These are phyloP conservation scores for Teratosphaeria gauchensis DNA, from an alignment of 2,329 filamentous ascomycete species.

Conservation along the genomic window DNA sequence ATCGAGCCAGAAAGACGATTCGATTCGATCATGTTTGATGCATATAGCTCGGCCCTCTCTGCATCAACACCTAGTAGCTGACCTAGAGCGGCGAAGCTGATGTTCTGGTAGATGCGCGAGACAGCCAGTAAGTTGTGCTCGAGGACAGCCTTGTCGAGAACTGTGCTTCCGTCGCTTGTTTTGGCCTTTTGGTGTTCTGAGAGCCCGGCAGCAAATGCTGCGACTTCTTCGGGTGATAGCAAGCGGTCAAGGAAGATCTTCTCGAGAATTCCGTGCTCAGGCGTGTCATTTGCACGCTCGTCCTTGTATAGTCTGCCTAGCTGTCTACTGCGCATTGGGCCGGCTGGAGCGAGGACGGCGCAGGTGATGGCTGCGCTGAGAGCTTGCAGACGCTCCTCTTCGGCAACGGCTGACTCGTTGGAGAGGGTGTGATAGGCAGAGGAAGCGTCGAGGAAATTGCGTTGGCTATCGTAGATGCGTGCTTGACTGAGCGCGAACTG, in stretches of 20 bases:
- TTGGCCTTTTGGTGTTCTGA: constrained; percentile 81
- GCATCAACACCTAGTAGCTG: constrained; percentile 66
- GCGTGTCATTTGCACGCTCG: constrained; percentile 64
- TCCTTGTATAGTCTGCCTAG: constrained; percentile 88
- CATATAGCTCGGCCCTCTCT: constrained; percentile 80
- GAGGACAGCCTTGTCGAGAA: constrained; percentile 83
- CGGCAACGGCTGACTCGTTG: constrained; percentile 66
- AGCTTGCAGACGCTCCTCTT: constrained; percentile 76
- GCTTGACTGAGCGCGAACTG: constrained; percentile 89
- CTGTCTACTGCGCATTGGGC: constrained; percentile 69
- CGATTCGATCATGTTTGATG: constrained; percentile 92
- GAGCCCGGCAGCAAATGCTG: constrained; percentile 71
- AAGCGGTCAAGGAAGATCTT: constrained; percentile 95
- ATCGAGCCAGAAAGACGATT: constrained; percentile 79
- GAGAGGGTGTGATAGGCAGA: constrained; percentile 83
- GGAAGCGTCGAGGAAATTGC: constrained; percentile 79
- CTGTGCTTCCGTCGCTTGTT: constrained; percentile 83
- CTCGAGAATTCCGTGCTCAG: constrained; percentile 81
- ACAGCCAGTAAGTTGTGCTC: constrained; percentile 91
- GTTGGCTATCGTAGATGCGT: constrained; percentile 81
- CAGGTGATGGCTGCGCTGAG: constrained; percentile 83
- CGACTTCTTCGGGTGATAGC: constrained; percentile 70
- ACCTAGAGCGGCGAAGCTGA: constrained; percentile 58
- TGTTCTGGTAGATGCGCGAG: constrained; percentile 49
- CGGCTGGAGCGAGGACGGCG: constrained; percentile 83